Base-by-base conservation (phyloP, 257 asterid species). In the Linderniella brevidens region DNA sequence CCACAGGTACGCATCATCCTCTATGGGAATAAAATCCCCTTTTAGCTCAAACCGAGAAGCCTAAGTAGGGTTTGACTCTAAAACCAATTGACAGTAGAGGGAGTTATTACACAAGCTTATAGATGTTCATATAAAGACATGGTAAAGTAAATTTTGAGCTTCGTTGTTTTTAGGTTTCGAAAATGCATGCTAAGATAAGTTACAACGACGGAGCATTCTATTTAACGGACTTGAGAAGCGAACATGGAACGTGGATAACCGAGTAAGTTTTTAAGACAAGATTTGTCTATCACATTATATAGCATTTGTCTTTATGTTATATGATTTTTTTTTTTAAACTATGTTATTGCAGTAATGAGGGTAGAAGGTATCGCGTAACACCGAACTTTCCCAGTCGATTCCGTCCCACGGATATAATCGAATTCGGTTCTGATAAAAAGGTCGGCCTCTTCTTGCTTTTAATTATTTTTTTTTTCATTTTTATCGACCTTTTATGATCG, bases 231-330 rank as follows among this genome's bases (percentile, higher is more conserved):
- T 71, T 87, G 53, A 70, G 59, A 55, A 82, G 95, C 25, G 82
- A 79, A 58, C 63, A 79, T 48, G 97, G 97, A 47, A 82, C 97
- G 36, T 79, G 87, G 93, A 68, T 86, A 47, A 43, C 74, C 12
- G 83, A 79, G 97, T 79, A 76, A 57, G 87, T 25, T 25, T 6
- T 6, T 25, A 25, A 3, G 32, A 25, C 32, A 25, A 25, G 6
- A 25, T 2, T 46, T 12, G 1, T 32, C 9, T 12, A 35, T 14
- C 54, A 15, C 17, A 49, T 35, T 29, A n/a, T 29, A n/a, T 41
- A 0, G 25, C 25, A n/a, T n/a, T n/a, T 36, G 19, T 20, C 8
- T 39, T 10, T 29, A 11, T 5, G 9, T 1, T 36, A 11, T 0
- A 19, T 25, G 32, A 1, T 8, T 32, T 1, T 35, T 19, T n/a